phyloP scores from a whole-genome alignment of 1,139 yeast species.

The Diutina sp. region DNA sequence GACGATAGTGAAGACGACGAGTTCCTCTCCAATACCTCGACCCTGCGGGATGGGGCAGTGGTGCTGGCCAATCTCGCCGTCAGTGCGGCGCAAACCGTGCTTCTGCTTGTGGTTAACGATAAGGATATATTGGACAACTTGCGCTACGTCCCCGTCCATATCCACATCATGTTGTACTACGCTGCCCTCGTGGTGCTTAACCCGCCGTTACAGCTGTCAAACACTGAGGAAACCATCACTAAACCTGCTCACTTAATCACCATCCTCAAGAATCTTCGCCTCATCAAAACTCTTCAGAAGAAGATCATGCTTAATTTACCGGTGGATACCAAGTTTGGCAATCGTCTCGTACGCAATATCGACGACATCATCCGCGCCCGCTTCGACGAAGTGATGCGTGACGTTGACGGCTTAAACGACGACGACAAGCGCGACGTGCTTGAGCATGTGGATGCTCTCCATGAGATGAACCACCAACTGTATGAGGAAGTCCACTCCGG shows the following conservation, averaged over 20 bases:
- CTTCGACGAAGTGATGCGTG: conserved; percentile 4
- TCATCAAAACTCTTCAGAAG: conserved; percentile 27
- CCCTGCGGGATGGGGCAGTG: conserved; percentile 21
- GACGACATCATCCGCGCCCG: conserved; percentile 32
- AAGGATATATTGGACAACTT: conserved; percentile 44
- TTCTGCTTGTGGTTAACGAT: conserved; percentile 47
- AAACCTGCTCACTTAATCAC: conserved; percentile 11
- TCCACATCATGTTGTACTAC: conserved; percentile 58
- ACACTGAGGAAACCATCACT: conserved; percentile 6
- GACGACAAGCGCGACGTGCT: background rate
- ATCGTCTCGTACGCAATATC: conserved; percentile 32
- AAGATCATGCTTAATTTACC: conserved; percentile 35
- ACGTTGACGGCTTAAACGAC: background rate
- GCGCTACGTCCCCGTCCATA: conserved; percentile 57
- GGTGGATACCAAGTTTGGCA: conserved; percentile 40
- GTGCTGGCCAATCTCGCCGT: conserved; percentile 38
- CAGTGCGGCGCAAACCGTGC: conserved; percentile 51
- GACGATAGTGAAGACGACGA: conserved; percentile 16
- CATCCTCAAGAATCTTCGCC: conserved; percentile 15
- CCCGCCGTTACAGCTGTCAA: conserved; percentile 18
- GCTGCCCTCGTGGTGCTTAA: conserved; percentile 47
- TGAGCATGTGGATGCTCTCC: background rate
- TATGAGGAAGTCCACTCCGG: background rate
- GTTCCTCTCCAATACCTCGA: conserved; percentile 25
- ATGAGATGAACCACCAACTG: background rate